phyloP scores from a whole-genome alignment of 2,329 filamentous ascomycete genomes.

The Monosporascus sp. region DNA sequence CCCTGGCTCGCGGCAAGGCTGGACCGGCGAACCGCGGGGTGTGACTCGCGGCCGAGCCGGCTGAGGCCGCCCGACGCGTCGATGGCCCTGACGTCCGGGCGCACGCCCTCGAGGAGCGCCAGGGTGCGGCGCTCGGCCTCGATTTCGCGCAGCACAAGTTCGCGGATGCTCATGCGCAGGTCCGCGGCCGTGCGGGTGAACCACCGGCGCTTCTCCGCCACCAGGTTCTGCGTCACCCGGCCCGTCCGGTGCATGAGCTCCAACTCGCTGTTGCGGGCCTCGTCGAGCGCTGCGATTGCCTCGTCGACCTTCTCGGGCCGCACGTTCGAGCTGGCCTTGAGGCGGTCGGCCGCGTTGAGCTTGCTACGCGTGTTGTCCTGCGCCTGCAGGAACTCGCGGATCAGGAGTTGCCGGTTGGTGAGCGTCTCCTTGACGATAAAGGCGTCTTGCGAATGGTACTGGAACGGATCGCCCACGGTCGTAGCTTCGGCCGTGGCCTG shows the following conservation, averaged over 20 bases:
- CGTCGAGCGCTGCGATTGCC: conserved; percentile 84
- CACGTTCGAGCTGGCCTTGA: conserved; percentile 82
- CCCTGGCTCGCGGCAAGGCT: conserved; percentile 86
- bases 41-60: conserved; percentile 80
- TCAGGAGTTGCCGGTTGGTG: conserved; percentile 93
- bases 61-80: conserved; percentile 87
- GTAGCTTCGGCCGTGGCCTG: conserved; percentile 96
- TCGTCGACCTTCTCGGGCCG: conserved; percentile 95
- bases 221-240: conserved; percentile 81
- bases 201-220: conserved; percentile 87
- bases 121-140: conserved; percentile 90
- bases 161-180: conserved; percentile 74
- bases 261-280: conserved; percentile 75
- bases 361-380: conserved; percentile 81
- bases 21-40: conserved; percentile 67
- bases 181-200: conserved; percentile 83
- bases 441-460: conserved; percentile 91
- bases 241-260: conserved; percentile 82
- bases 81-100: conserved; percentile 88
- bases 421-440: conserved; percentile 98
- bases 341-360: conserved; percentile 77
- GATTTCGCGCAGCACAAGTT: conserved; percentile 91
- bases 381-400: conserved; percentile 87
- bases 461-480: conserved; percentile 86
- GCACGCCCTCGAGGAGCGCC: conserved; percentile 86